A percentile compares a stretch with the other conserved stretches of the same genome.
Conservation (phyloP, 139 green algal genomes). For the Klebsormidium nitens region DNA sequence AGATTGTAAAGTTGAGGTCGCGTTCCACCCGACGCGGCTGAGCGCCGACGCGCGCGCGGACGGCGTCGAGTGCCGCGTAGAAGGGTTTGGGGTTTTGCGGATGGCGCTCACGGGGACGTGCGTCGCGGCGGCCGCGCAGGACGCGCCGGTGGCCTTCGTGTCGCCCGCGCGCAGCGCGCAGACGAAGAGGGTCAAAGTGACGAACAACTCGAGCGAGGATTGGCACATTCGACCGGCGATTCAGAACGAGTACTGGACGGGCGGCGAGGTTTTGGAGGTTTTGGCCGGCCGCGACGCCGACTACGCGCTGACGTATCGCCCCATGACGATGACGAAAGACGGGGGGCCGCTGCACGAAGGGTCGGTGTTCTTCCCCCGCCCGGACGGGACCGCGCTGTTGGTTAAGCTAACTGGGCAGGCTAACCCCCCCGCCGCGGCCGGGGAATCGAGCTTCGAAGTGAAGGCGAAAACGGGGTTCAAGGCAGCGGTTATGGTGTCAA, state of each 20-base stretch:
- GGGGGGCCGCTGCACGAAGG: slow-evolving; percentile 53
- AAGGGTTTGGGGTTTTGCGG: slow-evolving; percentile 34
- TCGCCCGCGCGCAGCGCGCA: neutral
- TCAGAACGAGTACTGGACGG: slow-evolving; percentile 62
- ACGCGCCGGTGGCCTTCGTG: slow-evolving; percentile 13
- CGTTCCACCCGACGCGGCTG: slow-evolving; percentile 60
- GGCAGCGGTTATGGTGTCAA: slow-evolving; percentile 57
- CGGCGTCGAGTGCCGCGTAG: slow-evolving; percentile 41
- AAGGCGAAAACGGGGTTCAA: slow-evolving; percentile 53
- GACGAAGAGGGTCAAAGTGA: slow-evolving; percentile 50
- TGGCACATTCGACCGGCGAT: slow-evolving; percentile 66
- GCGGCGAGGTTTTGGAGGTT: slow-evolving; percentile 55
- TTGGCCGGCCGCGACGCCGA: slow-evolving; percentile 39
- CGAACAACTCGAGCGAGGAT: slow-evolving; percentile 45
- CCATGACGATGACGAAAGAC: slow-evolving; percentile 55
- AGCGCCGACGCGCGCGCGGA: slow-evolving; percentile 63
- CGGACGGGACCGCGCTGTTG: slow-evolving; percentile 65
- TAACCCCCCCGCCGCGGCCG: slow-evolving; percentile 45
- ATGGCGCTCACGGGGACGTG: slow-evolving; percentile 70
- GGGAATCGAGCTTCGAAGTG: slow-evolving; percentile 43
- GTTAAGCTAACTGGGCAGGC: slow-evolving; percentile 55
- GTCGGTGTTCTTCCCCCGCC: slow-evolving; percentile 73
- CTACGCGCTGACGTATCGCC: slow-evolving; percentile 65
- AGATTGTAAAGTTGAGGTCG: slow-evolving; percentile 72
- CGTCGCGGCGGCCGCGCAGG: slow-evolving; percentile 18